These are phyloP conservation scores for Neurospora sp. DNA, from an alignment of 495 filamentous ascomycete species.

Conservation along the genomic window DNA sequence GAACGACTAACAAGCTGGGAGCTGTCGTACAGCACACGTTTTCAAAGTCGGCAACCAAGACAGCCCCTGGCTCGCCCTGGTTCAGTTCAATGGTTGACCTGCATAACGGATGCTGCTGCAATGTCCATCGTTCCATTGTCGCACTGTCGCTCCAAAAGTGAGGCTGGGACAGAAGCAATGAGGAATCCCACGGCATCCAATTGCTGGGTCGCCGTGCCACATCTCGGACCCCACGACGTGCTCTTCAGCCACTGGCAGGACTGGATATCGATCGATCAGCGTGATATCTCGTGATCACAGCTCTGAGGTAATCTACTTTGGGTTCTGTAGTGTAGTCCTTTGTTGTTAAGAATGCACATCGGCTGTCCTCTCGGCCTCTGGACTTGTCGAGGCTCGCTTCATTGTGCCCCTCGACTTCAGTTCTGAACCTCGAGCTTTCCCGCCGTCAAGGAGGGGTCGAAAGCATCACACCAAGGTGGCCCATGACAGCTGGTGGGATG, in stretches of 20 bases:
- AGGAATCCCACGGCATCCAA: conserved; percentile 4
- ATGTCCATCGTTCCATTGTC: conserved; percentile 2
- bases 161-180: conserved; percentile 8
- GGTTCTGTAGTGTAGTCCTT: not conserved
- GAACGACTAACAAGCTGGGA: not conserved
- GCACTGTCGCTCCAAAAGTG: conserved; percentile 7
- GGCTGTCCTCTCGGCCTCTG: not conserved
- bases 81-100: conserved; percentile 7
- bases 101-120: conserved; percentile 7
- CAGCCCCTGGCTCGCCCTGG: not conserved
- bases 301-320: not conserved
- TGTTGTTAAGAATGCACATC: not conserved
- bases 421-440: not conserved
- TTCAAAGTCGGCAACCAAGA: conserved; percentile 6
- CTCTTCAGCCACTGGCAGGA: conserved; percentile 7
- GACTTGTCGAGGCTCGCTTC: not conserved
- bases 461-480: not conserved
- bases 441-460: not conserved
- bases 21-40: not conserved
- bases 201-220: conserved; percentile 7
- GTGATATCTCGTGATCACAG: conserved; percentile 1
- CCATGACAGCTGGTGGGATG: not conserved
- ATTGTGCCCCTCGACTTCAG: not conserved
- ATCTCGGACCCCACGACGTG: conserved; percentile 6
- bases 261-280: not conserved